Evolutionary conservation across 208 protist genomes (phyloP).

Genomic region (Acanthamoeba sp.): DNA sequence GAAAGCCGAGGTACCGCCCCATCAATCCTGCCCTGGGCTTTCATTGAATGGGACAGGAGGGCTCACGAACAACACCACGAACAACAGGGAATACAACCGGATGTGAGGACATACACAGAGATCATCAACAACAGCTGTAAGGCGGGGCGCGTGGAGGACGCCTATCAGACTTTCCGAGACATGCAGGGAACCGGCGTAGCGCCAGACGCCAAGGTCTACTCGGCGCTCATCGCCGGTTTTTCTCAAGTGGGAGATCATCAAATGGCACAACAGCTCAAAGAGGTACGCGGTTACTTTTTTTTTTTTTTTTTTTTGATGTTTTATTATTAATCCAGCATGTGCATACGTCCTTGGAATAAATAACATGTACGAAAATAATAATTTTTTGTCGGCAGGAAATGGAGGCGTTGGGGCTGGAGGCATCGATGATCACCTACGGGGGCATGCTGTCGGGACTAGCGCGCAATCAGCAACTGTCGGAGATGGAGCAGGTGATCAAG

Average conservation of each 20-base stretch:
- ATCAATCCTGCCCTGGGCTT: too few relatives aligned
- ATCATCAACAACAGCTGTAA: neutral
- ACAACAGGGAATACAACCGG: neutral
- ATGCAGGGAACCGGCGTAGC: neutral
- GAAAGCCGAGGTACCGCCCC: neutral
- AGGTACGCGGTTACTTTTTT: neutral
- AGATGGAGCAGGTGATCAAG: neutral
- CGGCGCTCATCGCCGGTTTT: neutral
- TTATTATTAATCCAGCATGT: neutral
- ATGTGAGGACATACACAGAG: neutral
- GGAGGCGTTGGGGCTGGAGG: neutral
- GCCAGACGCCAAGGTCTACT: conserved; percentile 9
- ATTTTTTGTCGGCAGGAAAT: neutral
- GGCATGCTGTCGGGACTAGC: conserved; percentile 24
- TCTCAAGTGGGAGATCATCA: neutral
- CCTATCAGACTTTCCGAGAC: neutral
- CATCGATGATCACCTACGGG: neutral
- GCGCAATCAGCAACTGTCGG: neutral
- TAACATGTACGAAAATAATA: neutral
- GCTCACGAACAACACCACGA: too few relatives aligned
- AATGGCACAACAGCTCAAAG: neutral
- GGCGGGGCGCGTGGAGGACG: neutral
- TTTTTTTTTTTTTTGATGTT: neutral
- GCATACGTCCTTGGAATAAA: too few relatives aligned
- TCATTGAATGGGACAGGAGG: too few relatives aligned